Conservation (phyloP, 331 rosid genomes). For the Prunus yedoensis region DNA sequence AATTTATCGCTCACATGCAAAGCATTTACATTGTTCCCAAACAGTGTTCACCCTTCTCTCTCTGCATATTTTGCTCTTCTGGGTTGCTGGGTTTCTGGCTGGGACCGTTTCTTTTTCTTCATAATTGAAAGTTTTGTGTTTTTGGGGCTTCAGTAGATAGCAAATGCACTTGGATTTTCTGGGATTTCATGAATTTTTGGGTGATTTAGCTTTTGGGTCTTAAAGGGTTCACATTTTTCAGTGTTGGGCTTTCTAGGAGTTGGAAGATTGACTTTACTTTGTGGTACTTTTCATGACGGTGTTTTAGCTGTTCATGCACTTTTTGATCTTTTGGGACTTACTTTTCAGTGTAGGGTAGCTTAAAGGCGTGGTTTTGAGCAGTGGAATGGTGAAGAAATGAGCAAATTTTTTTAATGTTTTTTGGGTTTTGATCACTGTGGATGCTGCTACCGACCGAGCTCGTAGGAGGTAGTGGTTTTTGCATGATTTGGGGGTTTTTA, state of each 20-base stretch:
- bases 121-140: neutral
- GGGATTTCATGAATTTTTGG: neutral
- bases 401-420: neutral
- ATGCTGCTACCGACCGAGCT: neutral
- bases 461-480: neutral
- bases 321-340: conserved; percentile 3
- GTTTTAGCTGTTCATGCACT: neutral
- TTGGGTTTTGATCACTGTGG: conserved; percentile 20
- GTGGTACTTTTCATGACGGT: neutral
- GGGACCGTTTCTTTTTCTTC: neutral
- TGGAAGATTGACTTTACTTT: neutral
- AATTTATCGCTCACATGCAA: conserved; percentile 28
- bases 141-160: neutral
- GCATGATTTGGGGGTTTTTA: neutral
- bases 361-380: neutral
- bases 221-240: conserved; percentile 17
- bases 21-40: conserved; percentile 32
- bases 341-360: neutral
- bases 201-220: conserved; percentile 11
- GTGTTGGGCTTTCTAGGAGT: neutral
- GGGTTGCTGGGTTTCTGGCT: conserved; percentile 36
- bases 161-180: neutral
- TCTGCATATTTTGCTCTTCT: conserved; percentile 9
- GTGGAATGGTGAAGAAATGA: neutral
- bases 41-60: neutral